Evolutionary conservation across 257 asterid species (phyloP).

Genomic region (Capsicum chinense): DNA sequence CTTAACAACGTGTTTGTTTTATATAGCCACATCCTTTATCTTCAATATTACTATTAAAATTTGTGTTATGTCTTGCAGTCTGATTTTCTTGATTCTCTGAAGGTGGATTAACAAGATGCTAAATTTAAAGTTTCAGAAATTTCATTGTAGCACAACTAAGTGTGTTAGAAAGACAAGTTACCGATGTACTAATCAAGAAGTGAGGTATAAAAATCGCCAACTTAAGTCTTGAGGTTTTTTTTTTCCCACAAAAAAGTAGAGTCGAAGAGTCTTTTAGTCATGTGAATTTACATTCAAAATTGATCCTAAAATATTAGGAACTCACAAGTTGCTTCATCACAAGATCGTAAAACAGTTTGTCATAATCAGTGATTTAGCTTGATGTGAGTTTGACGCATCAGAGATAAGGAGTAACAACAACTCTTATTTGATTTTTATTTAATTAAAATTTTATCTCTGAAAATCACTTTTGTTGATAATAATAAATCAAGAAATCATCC

Average conservation of each 20-base stretch:
- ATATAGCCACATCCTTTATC: too few relatives aligned
- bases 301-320: constrained; percentile 10
- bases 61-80: background rate
- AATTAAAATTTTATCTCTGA: too few relatives aligned
- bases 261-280: background rate
- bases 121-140: background rate
- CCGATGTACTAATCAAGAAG: constrained; percentile 15
- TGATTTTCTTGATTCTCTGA: background rate
- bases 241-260: background rate
- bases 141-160: background rate
- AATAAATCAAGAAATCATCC: too few relatives aligned
- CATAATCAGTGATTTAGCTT: background rate
- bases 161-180: background rate
- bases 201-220: background rate
- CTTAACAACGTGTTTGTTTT: too few relatives aligned
- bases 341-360: background rate
- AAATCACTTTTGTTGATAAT: too few relatives aligned
- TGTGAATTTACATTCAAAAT: constrained; percentile 5
- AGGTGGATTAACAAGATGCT: constrained; percentile 9
- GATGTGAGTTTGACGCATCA: constrained; percentile 17
- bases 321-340: constrained; percentile 5
- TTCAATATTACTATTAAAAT: too few relatives aligned
- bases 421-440: too few relatives aligned
- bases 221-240: constrained; percentile 1
- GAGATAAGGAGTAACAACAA: background rate